Evolutionary conservation across 2,329 filamentous ascomycete species (phyloP), one percentile per base, ranked within the genome.

Genomic region (Phaeosphaeria sp.): DNA sequence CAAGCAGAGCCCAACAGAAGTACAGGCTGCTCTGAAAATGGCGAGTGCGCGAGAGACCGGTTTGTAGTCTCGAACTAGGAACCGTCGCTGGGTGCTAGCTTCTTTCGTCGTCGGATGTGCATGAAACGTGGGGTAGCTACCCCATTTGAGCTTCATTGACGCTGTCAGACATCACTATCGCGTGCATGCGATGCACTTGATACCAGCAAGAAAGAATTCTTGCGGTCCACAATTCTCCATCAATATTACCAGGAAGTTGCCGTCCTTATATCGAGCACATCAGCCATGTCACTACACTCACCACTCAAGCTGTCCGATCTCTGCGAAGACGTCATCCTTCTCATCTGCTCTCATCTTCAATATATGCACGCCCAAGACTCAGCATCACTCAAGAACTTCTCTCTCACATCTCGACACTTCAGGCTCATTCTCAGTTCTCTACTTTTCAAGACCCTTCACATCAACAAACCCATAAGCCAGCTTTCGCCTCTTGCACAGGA

Each of bases 271-370:
- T n/a, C n/a, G n/a, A n/a, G n/a, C n/a, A n/a, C n/a, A n/a, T n/a
- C n/a, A n/a, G n/a, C n/a, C n/a, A n/a, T n/a, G n/a, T n/a, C n/a
- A n/a, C n/a, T n/a, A n/a, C n/a, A n/a, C n/a, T 49, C 27, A 13
- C 11, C 30, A 36, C 30, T 36, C 11, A 36, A 7, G 5, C 25
- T 49, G 7, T 18, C 27, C 17, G 53, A 59, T 30, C 51, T 68
- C 7, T 63, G 59, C 54, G 62, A 67, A 50, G 64, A 67, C 42
- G 57, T 64, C 40, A 39, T 67, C 6, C 56, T 65, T 1, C 30
- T 61, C 21, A 66, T 68, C 44, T 60, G 57, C 49, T 56, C 61
- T 17, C 39, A 54, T 18, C 55, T 68, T 25, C 9, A 45, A 13
- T 21, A 51, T 30, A 46, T 30, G 5, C 21, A 24, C 11, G 13